Base-by-base conservation (phyloP, 257 asterid genomes). In the Nicotiana otophora region DNA sequence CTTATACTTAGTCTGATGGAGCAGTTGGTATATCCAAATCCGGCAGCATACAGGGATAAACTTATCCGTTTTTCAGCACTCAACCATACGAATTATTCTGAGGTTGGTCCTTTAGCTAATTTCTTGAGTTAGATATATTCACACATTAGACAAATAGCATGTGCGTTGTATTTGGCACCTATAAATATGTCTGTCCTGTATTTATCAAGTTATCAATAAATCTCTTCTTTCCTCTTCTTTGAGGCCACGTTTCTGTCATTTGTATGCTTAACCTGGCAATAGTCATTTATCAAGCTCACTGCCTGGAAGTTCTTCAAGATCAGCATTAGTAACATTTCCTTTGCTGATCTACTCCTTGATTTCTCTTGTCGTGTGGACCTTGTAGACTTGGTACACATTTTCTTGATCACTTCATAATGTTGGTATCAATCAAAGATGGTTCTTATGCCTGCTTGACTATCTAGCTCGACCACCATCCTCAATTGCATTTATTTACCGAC, bases 1-100 rank as follows among this genome's bases (percentile, higher is more conserved):
- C 89, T 94, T 90, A 86, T 96, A 82, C 90, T 93, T 65, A 86
- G 94, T 83, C 98, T 96, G 86, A 87, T 96, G 97, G 99, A 96
- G 89, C 98, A 94, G 82, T 95, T 96, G 16, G 99, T 96, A 85
- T 96, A 96, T 84, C 99, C 99, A 69, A 96, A 95, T 90, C 99
- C 99, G 63, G 99, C 98, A 81, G 97, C 97, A 46, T 94, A 96
- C 82, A 93, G 97, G 84, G 97, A 96, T 81, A 95, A 90, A 84
- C 89, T 96, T 58, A 91, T 94, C 82, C 97, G 98, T 54, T 96
- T 94, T 85, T 94, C 98, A 74, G 78, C 92, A 26, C 98, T 96
- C 85, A 96, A 94, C 84, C 98, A 96, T 83, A 96, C 94, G 34
- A 96, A 90, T 90, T 94, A 94, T 84, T 96, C 98, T 10, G 94